Percentiles rank a stretch among this genome's conserved stretches.
These are phyloP conservation scores for Heritiera fomes DNA, from an alignment of 345 rosid species.

Conservation along the genomic window DNA sequence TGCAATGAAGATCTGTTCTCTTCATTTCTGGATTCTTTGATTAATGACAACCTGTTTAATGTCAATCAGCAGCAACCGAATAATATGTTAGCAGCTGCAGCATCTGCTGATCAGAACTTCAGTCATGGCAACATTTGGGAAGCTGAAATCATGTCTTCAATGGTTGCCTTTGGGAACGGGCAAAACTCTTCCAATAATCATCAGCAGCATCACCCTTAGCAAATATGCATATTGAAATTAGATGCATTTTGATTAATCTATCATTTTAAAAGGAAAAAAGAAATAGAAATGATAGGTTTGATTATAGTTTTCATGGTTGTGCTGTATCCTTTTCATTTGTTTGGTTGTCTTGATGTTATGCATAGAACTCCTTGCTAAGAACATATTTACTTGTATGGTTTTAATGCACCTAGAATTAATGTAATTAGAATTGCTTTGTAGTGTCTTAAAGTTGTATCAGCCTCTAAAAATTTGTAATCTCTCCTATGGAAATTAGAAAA, in stretches of 20 bases:
- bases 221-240: neutral
- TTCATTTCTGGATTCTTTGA: conserved; percentile 62
- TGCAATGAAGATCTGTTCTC: conserved; percentile 64
- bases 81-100: neutral
- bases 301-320: neutral
- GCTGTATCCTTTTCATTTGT: neutral
- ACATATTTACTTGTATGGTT: neutral
- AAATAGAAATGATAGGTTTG: neutral
- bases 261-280: neutral
- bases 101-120: neutral
- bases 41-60: conserved; percentile 47
- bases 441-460: conserved; percentile 1
- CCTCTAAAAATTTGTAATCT: neutral
- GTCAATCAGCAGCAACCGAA: conserved; percentile 24
- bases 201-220: neutral
- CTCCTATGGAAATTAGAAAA: no score
- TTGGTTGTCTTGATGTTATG: neutral
- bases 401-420: neutral
- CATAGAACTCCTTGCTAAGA: neutral
- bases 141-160: conserved; percentile 22
- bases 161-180: conserved; percentile 24
- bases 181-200: conserved; percentile 17
- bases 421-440: neutral
- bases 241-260: neutral
- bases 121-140: conserved; percentile 23